Evolutionary conservation across 169 alveolate genomes (phyloP), one percentile per base, ranked within the genome.

Genomic region (Plasmodium falciparum): DNA sequence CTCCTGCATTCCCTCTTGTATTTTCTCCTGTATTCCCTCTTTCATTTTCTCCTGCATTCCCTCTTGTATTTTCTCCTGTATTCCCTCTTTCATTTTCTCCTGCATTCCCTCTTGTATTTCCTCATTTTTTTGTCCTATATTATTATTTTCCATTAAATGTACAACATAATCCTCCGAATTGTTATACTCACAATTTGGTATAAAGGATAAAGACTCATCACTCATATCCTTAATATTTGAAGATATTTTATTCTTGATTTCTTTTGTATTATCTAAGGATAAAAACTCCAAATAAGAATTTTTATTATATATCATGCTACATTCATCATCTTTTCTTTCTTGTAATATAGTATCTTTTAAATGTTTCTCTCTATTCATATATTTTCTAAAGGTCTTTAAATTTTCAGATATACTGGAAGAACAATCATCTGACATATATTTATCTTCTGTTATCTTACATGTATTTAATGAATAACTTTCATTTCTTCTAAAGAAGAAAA

Each of bases 281-380:
- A 54, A 54, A n/a, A 7, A 13, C 2, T 73, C 45, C 70, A 73
- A 58, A 43, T 73, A 73, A 45, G 15, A 12, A 20, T 39, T 58
- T 15, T 54, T 73, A 45, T 8, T 73, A 24, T 73, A 73, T 15
- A 54, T 54, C 2, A 11, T 29, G 7, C 20, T 29, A 26, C 43
- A 11, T 0, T n/a, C 49, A 33, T 13, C 52, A 17, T 5, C 29
- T 62, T 24, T n/a, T 22, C 26, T 20, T 7, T 33, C n/a, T 20
- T 12, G 22, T 54, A 47, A 67, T 45, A 26, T 65, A 49, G 47
- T 39, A 5, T 59, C 50, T 43, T 26, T 78, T 26, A 65, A 50
- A 58, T 66, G 47, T 59, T 78, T 78, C 54, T 78, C 89, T 52
- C n/a, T 69, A 59, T 62, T 52, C 39, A 69, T 24, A 63, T 69